These are phyloP conservation scores for Litchi chinensis DNA, from an alignment of 345 rosid genomes.

Conservation along the genomic window DNA sequence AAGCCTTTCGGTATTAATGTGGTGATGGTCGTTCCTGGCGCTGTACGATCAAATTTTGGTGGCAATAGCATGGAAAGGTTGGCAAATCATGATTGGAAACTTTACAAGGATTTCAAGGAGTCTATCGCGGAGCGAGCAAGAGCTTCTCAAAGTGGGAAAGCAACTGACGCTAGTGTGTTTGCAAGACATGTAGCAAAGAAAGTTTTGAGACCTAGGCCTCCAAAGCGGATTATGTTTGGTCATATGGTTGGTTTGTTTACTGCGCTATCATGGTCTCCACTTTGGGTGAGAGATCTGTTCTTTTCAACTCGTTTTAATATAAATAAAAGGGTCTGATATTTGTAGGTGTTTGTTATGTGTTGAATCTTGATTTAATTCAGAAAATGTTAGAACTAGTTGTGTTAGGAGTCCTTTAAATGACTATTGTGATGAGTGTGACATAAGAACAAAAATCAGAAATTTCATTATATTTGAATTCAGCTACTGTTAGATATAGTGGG, in stretches of 20 bases:
- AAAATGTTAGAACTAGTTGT: no score
- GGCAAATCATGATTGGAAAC: constrained; percentile 47
- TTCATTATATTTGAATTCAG: neutral
- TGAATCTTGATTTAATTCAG: no score
- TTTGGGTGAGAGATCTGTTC: constrained; percentile 64
- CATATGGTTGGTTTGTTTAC: constrained; percentile 62
- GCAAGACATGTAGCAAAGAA: constrained; percentile 59
- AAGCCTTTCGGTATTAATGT: constrained; percentile 56
- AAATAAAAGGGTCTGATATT: constrained; percentile 33
- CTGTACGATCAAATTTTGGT: constrained; percentile 59
- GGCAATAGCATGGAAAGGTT: constrained; percentile 36
- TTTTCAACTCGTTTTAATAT: constrained; percentile 44
- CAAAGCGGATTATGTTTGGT: constrained; percentile 54
- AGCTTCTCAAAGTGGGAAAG: constrained; percentile 51
- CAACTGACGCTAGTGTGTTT: constrained; percentile 45
- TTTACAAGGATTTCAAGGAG: constrained; percentile 54
- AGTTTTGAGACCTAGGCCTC: constrained; percentile 55
- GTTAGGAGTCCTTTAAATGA: no score
- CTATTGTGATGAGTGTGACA: neutral
- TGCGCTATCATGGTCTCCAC: constrained; percentile 58
- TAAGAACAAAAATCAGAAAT: neutral
- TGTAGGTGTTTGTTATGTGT: neutral
- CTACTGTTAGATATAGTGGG: neutral
- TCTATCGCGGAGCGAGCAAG: constrained; percentile 51
- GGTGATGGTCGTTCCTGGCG: constrained; percentile 52